Base-by-base conservation (phyloP, 2,329 filamentous ascomycete genomes). In the Xylariaceae sp. region DNA sequence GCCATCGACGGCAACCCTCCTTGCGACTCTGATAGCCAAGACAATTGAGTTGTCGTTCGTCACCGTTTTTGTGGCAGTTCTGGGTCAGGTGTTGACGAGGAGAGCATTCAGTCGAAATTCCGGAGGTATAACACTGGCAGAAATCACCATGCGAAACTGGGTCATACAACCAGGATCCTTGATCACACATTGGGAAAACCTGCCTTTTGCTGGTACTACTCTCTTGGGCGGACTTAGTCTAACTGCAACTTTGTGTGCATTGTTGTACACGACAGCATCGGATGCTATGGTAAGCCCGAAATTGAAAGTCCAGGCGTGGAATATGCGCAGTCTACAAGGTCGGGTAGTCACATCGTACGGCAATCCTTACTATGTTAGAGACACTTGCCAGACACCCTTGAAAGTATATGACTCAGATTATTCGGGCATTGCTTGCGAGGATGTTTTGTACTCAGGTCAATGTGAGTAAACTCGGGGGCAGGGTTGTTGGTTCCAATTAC, bases 81-180 rank as follows among this genome's bases (percentile, higher is more conserved):
- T 91, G 0, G 89, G 89, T 0, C 89, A 94, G 63, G 78, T 87
- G 0, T 68, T 92, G 14, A 89, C 81, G n/a, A 76, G 86, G 17
- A 73, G 85, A 47, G 85, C 87, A 0, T 78, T 89, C 48, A 75
- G 77, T 19, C 78, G 75, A 47, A 71, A 75, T 9, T 78, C 81
- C 0, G 70, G 72, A 2, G 88, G 88, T 2, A 78, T 91, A 50
- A 89, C 82, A 0, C 75, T 92, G 14, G 84, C 88, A 0, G 87
- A 92, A 61, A 81, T 91, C 72, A 85, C 79, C 14, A 90, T 92
- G 86, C 77, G 87, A 42, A 78, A 78, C 39, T 92, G 87, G 88
- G 78, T 86, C 17, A 80, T 84, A 70, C 82, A 86, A 66, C 86
- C 87, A 0, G 88, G 88, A 0, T 85, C 82, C 0, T 73, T 92